These are phyloP conservation scores for Heterobasidion annosum DNA, from an alignment of 1,284 basidiomycete species.

Conservation along the genomic window DNA sequence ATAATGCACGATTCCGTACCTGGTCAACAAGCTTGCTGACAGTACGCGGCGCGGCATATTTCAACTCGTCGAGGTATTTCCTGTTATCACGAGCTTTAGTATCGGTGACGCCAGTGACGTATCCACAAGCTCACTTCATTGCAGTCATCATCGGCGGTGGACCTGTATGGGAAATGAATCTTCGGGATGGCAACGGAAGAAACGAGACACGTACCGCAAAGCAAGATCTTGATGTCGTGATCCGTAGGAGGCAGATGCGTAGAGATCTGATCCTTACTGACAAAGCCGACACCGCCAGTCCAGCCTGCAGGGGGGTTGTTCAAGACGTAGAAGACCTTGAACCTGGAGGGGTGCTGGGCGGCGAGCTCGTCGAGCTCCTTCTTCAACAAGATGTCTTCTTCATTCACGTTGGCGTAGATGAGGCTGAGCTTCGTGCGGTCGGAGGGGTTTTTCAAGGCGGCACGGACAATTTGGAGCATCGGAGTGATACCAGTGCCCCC, in stretches of 20 bases:
- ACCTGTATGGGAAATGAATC: constrained; percentile 29
- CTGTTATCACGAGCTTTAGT: constrained; percentile 24
- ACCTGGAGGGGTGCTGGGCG: constrained; percentile 55
- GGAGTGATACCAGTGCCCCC: constrained; percentile 96
- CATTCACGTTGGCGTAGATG: constrained; percentile 94
- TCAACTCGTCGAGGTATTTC: constrained; percentile 83
- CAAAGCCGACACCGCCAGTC: constrained; percentile 87
- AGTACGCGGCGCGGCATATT: constrained; percentile 82
- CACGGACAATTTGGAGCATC: constrained; percentile 95
- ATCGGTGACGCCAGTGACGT: constrained; percentile 2
- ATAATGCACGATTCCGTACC: constrained; percentile 31
- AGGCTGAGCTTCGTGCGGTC: constrained; percentile 80
- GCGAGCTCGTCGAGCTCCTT: constrained; percentile 81
- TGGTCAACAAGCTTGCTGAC: constrained; percentile 91
- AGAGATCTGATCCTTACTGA: constrained; percentile 90
- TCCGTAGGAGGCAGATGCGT: constrained; percentile 57
- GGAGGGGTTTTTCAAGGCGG: constrained; percentile 76
- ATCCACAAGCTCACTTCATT: constrained; percentile 77
- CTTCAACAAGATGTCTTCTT: constrained; percentile 83
- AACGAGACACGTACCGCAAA: constrained; percentile 59
- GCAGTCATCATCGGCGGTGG: constrained; percentile 96
- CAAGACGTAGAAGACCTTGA: constrained; percentile 86
- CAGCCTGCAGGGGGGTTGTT: constrained; percentile 87
- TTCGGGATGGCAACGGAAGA: neutral
- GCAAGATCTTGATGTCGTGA: constrained; percentile 71